Conservation (phyloP, 1,284 basidiomycete species). For the Binderoboletus segoi region DNA sequence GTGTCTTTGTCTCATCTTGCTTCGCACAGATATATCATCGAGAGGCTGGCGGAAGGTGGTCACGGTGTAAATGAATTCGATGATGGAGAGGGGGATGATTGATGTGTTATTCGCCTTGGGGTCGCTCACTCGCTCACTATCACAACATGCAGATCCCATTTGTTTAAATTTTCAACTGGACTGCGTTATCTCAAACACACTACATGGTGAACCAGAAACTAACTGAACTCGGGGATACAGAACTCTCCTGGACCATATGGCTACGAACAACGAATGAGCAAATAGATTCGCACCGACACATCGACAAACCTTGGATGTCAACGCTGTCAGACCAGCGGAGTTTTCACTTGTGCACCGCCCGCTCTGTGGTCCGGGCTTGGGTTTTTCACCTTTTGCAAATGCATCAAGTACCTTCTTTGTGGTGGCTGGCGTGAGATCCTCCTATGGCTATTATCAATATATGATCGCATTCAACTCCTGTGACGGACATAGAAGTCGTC, state of each 20-base stretch:
- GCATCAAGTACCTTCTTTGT: conserved; percentile 88
- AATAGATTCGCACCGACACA: neutral
- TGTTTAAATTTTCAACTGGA: neutral
- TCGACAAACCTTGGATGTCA: conserved; percentile 74
- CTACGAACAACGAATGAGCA: conserved; percentile 44
- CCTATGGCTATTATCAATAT: conserved; percentile 48
- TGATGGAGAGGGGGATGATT: conserved; percentile 78
- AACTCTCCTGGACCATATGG: conserved; percentile 94
- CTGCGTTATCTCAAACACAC: neutral
- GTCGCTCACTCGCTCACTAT: neutral
- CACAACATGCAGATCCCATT: neutral
- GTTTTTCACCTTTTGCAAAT: conserved; percentile 84
- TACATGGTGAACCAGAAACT: conserved; percentile 29
- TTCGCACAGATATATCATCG: conserved; percentile 67
- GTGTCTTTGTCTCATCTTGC: conserved; percentile 11
- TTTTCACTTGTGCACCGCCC: conserved; percentile 88
- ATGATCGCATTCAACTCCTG: neutral
- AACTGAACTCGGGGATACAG: conserved; percentile 87
- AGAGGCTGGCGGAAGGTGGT: conserved; percentile 77
- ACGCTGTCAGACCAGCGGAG: conserved; percentile 83
- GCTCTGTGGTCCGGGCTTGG: conserved; percentile 91
- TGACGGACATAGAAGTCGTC: conserved; percentile 92
- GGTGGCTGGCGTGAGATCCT: conserved; percentile 93
- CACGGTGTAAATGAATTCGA: conserved; percentile 66
- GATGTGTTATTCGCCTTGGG: conserved; percentile 19